Evolutionary conservation across 2,329 filamentous ascomycete species (phyloP), one percentile per base, ranked within the genome.

Genomic region (Mariannaea sp.): DNA sequence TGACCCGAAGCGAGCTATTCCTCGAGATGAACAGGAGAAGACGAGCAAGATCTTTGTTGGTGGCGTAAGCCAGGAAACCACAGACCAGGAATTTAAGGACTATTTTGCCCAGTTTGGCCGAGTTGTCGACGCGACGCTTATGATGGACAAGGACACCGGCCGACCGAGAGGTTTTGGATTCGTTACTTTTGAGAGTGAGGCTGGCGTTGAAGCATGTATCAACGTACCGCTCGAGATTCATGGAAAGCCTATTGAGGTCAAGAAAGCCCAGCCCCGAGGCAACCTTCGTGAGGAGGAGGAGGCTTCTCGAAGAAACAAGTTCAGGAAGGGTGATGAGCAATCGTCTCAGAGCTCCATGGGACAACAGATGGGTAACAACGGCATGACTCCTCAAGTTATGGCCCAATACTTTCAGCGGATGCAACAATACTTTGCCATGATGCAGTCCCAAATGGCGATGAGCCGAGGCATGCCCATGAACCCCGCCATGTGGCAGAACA

Each of bases 141-240:
- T 99, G 94, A 99, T 99, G 86, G 94, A 99, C 72, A 99, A 99
- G 75, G 94, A 99, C 72, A 99, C 94, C 1, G 94, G 94, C n/a
- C 85, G 94, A 33, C 94, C 94, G 3, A 84, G 94, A 68, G 94
- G 94, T 2, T 99, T 99, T 68, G 94, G 94, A 12, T 99, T 99
- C 71, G 94, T 99, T 47, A 99, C 94, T 0, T 99, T 99, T 65
- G 94, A 99, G 74, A 95, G 88, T 62, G 94, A 99, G 68, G 87
- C 90, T 13, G 94, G 94, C 14, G 94, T 99, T 38, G 94, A 99
- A 60, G 89, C 90, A 27, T 96, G 92, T 56, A 84, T 99, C 36
- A 86, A 88, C 50, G 83, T 87, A 17, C 89, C 91, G 13, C 82
- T 99, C 10, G 90, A 94, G 70, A 97, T 99, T 55, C 88, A 95